Evolutionary conservation across 2,329 filamentous ascomycete species (phyloP), one percentile per base, ranked within the genome.

Genomic region (Aureobasidium sp.): DNA sequence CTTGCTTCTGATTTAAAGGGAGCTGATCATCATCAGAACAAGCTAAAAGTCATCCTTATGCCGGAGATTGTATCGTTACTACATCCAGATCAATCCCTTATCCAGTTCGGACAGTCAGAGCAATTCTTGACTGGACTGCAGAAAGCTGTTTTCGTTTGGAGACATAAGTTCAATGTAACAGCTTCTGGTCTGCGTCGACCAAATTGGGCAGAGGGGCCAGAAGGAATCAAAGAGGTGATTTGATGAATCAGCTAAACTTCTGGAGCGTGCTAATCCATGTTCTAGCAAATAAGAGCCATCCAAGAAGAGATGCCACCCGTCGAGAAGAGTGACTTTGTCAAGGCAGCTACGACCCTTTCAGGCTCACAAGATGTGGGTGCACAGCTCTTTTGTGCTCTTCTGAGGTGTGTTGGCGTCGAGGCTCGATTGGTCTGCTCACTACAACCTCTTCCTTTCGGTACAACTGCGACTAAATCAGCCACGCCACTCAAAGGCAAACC

Each of bases 321-420:
- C 53, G 88, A 91, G 32, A 86, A 83, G 63, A 76, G 80, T 0
- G 90, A 95, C 65, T 97, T 97, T 68, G 79, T 82, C 4, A 79
- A 80, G 41, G 86, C 89, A 34, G 90, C 92, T 0, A 81, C 78
- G 63, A 83, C 76, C 5, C 74, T 96, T 21, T 79, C 86, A 65
- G 95, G 93, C 0, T 97, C 93, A 9, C 85, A 92, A 65, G 94
- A 99, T 72, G 81, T 95, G 10, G 94, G 92, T 0, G 89, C 91
- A 1, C 92, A 97, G 71, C 74, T 99, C 0, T 96, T 95, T 69
- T 97, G 94, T 72, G 89, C 92, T 3, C 75, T 97, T 36, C 79
- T 99, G 4, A 86, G 94, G 21, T 84, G 86, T n/a, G 85, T 83
- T n/a, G 91, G 90, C 3, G 85, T 97, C 7, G 85, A 91, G 65